phyloP scores from a whole-genome alignment of 176 grass and related monocot species.

The Rhynchospora tenuis region DNA sequence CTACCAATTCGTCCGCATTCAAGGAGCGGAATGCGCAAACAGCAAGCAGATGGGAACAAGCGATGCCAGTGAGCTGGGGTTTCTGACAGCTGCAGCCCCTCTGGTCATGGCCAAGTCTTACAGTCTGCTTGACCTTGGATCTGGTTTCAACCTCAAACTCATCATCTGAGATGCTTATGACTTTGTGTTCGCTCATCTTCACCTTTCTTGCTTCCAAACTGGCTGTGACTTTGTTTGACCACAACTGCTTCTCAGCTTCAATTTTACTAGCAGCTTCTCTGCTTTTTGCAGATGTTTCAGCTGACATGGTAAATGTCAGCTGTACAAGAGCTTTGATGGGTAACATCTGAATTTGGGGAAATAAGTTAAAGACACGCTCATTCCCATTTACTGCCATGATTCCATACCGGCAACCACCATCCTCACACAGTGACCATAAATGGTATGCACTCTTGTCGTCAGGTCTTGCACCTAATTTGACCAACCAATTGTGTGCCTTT shows the following conservation, averaged over 20 bases:
- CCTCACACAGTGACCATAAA: conserved; percentile 5
- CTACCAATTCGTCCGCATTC: not conserved
- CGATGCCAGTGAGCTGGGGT: conserved; percentile 3
- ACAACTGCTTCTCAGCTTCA: not conserved
- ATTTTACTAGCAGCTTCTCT: conserved; percentile 8
- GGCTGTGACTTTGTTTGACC: conserved; percentile 2
- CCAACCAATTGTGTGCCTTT: conserved; percentile 1
- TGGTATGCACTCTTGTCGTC: not conserved
- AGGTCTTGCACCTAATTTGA: not conserved
- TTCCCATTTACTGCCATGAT: conserved; percentile 1
- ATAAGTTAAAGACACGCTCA: not conserved
- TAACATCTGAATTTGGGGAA: conserved; percentile 8
- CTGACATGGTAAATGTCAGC: not conserved
- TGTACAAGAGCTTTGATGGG: conserved; percentile 6
- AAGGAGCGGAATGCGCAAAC: not conserved
- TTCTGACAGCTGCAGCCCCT: conserved; percentile 11
- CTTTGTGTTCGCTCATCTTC: not conserved
- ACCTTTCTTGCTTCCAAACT: not conserved
- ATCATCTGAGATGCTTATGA: not conserved
- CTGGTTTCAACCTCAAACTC: not conserved
- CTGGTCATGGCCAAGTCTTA: not conserved
- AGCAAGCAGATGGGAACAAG: conserved; percentile 7
- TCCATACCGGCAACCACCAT: not conserved
- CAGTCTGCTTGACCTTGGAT: not conserved
- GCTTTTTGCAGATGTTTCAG: not conserved